Percentiles rank a stretch among this genome's conserved stretches.
These are phyloP conservation scores for Rhodofomes roseus DNA, from an alignment of 1,284 basidiomycete genomes.

Conservation along the genomic window DNA sequence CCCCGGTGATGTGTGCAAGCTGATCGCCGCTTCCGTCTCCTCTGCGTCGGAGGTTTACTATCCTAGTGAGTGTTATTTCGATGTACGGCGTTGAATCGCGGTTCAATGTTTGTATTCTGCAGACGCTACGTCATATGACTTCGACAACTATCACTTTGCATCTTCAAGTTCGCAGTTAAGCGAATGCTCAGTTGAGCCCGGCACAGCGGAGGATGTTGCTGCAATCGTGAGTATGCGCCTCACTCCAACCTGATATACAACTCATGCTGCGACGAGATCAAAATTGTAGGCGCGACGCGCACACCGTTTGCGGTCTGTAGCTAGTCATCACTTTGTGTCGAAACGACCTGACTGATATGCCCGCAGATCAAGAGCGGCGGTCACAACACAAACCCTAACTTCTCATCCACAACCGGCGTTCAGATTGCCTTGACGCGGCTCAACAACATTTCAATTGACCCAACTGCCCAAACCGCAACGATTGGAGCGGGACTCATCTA, in stretches of 20 bases:
- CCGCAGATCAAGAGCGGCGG: conserved; percentile 45
- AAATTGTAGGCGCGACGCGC: conserved; percentile 36
- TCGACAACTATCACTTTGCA: not conserved
- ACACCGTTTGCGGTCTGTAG: conserved; percentile 37
- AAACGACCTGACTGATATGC: too few relatives aligned
- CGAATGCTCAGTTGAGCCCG: not conserved
- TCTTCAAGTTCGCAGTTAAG: not conserved
- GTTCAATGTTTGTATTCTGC: not conserved
- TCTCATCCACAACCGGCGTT: conserved; percentile 50
- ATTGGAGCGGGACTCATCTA: conserved; percentile 47
- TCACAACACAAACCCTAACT: conserved; percentile 41
- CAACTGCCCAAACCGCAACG: conserved; percentile 28
- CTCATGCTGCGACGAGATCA: conserved; percentile 26
- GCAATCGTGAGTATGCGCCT: not conserved
- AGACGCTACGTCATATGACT: not conserved
- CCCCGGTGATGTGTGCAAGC: not conserved
- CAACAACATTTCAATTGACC: conserved; percentile 34
- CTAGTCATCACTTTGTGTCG: too few relatives aligned
- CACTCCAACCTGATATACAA: not conserved
- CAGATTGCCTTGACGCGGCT: conserved; percentile 47
- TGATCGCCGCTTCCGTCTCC: not conserved
- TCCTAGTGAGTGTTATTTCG: not conserved
- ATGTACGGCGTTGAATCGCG: too few relatives aligned
- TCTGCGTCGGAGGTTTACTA: not conserved
- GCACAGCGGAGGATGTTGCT: not conserved